A percentile compares a stretch with the other conserved stretches of the same genome.
Conservation (phyloP, 208 protist genomes). For the Sergeia podlipaevii region DNA sequence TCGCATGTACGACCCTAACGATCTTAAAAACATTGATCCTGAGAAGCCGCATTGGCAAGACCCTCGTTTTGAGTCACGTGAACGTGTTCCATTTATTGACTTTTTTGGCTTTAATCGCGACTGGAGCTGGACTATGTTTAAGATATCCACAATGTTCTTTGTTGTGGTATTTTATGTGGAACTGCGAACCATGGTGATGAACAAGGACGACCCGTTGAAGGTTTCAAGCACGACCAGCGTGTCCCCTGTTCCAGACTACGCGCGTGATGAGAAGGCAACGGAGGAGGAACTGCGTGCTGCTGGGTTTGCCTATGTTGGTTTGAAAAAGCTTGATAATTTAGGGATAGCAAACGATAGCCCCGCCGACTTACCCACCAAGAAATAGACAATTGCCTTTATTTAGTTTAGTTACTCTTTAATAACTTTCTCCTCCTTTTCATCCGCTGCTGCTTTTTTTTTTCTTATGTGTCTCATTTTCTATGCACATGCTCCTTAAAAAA, state of each 20-base stretch:
- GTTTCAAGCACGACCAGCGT: conserved; percentile 63
- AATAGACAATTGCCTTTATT: no score
- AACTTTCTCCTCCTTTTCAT: no score
- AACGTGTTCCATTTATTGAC: conserved; percentile 81
- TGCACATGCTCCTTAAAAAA: no score
- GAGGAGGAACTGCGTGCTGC: conserved; percentile 76
- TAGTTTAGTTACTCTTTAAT: no score
- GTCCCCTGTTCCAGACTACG: conserved; percentile 70
- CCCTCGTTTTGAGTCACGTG: conserved; percentile 69
- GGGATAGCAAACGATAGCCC: no score
- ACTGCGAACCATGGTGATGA: conserved; percentile 44
- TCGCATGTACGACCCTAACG: conserved; percentile 51
- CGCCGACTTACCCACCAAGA: no score
- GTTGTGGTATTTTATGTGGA: conserved; percentile 63
- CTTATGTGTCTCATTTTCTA: no score
- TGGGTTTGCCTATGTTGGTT: conserved; percentile 76
- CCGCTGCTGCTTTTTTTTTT: no score
- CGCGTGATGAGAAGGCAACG: conserved; percentile 68
- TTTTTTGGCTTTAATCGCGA: conserved; percentile 85
- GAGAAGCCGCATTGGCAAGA: conserved; percentile 90
- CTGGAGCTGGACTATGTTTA: conserved; percentile 89
- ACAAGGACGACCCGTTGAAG: conserved; percentile 43
- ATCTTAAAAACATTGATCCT: conserved; percentile 74
- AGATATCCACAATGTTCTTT: conserved; percentile 56
- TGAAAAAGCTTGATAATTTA: conserved; percentile 78